Evolutionary conservation across 768 basidiomycete genomes (phyloP), one percentile per base, ranked within the genome.

Genomic region (Xerocomellus chrysenteron): DNA sequence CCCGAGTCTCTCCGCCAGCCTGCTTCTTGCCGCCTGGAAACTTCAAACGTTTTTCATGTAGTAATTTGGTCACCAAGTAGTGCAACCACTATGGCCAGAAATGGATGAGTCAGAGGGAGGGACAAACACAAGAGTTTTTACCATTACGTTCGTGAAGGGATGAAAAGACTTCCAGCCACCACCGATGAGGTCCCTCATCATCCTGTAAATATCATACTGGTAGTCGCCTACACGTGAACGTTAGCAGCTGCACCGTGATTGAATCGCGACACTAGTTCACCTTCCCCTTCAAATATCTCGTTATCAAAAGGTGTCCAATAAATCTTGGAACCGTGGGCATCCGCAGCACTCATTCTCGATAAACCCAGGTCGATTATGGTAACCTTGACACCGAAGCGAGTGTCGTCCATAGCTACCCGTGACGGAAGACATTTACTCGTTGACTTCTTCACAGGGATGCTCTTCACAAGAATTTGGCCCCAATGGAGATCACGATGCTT

Each of bases 401-500:
- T 61, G 64, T 86, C 80, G 64, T 92, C 90, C 90, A 92, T 90
- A 26, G 75, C 69, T 32, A 78, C 52, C 33, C 73, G 69, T 70
- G 56, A 66, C 63, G 56, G 74, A 45, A 41, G 44, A 45, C 47
- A 24, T 77, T 64, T 75, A 56, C 53, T 73, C 68, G 47, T 76
- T 46, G 8, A 69, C 56, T 61, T 76, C 71, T 46, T 67, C 50
- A 63, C 58, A 24, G 79, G 72, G 4, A 80, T 55, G 56, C 80
- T 78, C 65, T 86, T 86, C 47, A 98, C 84, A 9, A 99, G 80
- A 48, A 99, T 90, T 71, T 99, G 97, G 21, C 97, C 97, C 84
- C 92, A 93, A 65, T 99, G 97, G n/a, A 99, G 83, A 71, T 99
- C 97, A 33, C 97, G 93, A 73, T 99, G 97, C 96, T 99, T 65